Conservation (phyloP, 2,329 filamentous ascomycete genomes). For the Orbilia brochopaga region DNA sequence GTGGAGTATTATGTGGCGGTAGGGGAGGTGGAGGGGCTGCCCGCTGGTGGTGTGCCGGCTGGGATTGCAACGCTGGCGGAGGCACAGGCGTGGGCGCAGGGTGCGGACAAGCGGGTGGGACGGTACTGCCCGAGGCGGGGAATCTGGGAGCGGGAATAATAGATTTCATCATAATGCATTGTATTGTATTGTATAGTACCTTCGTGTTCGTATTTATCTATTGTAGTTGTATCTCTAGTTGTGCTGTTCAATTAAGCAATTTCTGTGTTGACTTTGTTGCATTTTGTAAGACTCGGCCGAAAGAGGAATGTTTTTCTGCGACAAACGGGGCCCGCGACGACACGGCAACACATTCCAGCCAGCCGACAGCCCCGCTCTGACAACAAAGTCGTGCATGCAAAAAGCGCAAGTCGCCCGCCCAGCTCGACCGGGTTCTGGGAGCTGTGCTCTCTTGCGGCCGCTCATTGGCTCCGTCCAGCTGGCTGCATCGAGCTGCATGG, state of each 20-base stretch:
- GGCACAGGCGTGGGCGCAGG: conserved; percentile 34
- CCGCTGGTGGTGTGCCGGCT: conserved; percentile 5
- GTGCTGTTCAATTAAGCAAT: background rate
- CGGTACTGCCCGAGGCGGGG: conserved; percentile 23
- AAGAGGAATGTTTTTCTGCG: conserved; percentile 14
- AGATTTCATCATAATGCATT: background rate
- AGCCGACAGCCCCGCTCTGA: conserved; percentile 33
- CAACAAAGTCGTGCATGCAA: conserved; percentile 46
- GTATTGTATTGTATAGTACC: background rate
- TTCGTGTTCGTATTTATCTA: no score
- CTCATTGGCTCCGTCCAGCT: conserved; percentile 25
- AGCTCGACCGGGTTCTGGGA: conserved; percentile 25
- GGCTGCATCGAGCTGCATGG: conserved; percentile 23
- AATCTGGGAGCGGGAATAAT: conserved; percentile 34
- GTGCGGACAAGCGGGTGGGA: conserved; percentile 16
- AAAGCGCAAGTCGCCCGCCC: conserved; percentile 22
- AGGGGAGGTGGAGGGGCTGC: conserved; percentile 23
- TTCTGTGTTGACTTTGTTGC: conserved; percentile 25
- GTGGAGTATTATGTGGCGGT: conserved; percentile 43
- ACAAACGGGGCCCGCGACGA: conserved; percentile 17
- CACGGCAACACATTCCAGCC: conserved; percentile 24
- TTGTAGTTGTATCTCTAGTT: no score
- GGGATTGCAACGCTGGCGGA: conserved; percentile 20
- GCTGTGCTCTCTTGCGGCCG: conserved; percentile 17
- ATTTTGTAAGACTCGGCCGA: background rate